A percentile compares a stretch with the other conserved stretches of the same genome.
phyloP scores from a whole-genome alignment of 2,329 filamentous ascomycete species.

The Nannizziopsis barbatae region DNA sequence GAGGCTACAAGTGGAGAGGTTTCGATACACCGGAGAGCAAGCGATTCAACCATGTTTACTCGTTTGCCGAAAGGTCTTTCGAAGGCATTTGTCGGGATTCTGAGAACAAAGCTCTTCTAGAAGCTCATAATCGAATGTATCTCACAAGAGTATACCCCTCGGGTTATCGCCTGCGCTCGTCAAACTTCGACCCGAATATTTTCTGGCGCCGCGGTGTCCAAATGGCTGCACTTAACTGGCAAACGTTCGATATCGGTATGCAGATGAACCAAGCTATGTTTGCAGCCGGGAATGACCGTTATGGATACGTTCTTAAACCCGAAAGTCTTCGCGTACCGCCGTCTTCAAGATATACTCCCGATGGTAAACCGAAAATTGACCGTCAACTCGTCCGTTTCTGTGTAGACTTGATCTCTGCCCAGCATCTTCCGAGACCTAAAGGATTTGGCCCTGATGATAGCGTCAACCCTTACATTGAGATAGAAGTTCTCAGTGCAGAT shows the following conservation, averaged over 20 bases:
- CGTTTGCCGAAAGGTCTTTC: conserved; percentile 83
- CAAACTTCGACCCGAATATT: conserved; percentile 85
- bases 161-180: conserved; percentile 67
- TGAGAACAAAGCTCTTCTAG: conserved; percentile 64
- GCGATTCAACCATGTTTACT: conserved; percentile 88
- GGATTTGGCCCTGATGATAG: conserved; percentile 59
- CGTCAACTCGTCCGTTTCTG: conserved; percentile 74
- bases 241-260: conserved; percentile 91
- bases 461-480: conserved; percentile 87
- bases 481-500: conserved; percentile 88
- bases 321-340: conserved; percentile 54
- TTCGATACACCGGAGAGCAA: conserved; percentile 71
- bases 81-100: conserved; percentile 65
- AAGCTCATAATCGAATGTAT: conserved; percentile 82
- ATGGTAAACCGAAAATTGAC: conserved; percentile 50
- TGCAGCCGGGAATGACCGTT: conserved; percentile 70
- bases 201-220: conserved; percentile 95
- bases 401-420: conserved; percentile 83
- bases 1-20: conserved; percentile 69
- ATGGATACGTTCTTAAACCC: conserved; percentile 90
- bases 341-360: conserved; percentile 18
- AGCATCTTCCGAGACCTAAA: conserved; percentile 78
- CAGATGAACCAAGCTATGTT: conserved; percentile 98
- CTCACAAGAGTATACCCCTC: conserved; percentile 92
- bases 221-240: conserved; percentile 97